These are phyloP conservation scores for Yarrowia bubula DNA, from an alignment of 805 yeast species.

Conservation along the genomic window DNA sequence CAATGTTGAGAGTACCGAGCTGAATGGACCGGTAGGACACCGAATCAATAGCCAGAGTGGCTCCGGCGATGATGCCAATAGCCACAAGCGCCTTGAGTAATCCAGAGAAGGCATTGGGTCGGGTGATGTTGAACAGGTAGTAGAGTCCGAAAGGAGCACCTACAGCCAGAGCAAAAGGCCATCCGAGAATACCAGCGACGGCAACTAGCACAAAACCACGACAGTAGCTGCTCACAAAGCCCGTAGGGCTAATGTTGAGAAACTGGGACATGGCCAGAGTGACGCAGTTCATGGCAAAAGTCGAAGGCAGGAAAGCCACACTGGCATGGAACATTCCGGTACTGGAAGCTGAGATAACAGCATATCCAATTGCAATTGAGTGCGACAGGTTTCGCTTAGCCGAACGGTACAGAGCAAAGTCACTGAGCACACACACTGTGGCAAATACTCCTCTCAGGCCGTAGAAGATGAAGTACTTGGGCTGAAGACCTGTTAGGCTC, in stretches of 20 bases:
- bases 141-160: constrained; percentile 58
- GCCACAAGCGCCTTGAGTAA: constrained; percentile 31
- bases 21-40: constrained; percentile 56
- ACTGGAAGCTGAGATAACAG: constrained; percentile 57
- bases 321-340: constrained; percentile 91
- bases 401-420: constrained; percentile 50
- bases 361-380: constrained; percentile 56
- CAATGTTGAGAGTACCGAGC: constrained; percentile 78
- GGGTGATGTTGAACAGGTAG: constrained; percentile 29
- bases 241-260: constrained; percentile 19
- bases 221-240: constrained; percentile 18
- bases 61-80: constrained; percentile 33
- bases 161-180: constrained; percentile 81
- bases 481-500: constrained; percentile 30
- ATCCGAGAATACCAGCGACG: constrained; percentile 78
- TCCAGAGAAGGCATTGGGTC: constrained; percentile 29
- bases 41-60: constrained; percentile 46
- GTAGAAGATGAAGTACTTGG: constrained; percentile 47
- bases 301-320: constrained; percentile 79
- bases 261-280: constrained; percentile 39
- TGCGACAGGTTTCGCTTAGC: constrained; percentile 42
- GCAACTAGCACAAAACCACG: constrained; percentile 43
- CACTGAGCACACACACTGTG: constrained; percentile 47
- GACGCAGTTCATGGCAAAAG: constrained; percentile 60
- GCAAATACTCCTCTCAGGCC: constrained; percentile 49